Base-by-base conservation (phyloP, 2,329 filamentous ascomycete genomes). In the Cercospora canescens region DNA sequence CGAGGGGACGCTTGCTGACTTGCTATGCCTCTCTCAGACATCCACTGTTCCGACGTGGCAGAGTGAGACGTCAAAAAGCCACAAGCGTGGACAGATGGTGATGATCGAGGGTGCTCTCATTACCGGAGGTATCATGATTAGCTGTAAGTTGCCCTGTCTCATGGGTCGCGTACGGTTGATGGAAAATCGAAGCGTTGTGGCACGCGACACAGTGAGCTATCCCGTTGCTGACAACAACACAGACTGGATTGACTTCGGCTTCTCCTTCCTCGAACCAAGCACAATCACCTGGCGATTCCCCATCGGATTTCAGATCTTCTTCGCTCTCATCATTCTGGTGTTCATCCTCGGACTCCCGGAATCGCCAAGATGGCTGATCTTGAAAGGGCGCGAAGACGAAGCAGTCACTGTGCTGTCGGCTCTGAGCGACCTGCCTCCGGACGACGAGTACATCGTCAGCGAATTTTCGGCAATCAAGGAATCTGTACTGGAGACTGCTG, bases 231-330 rank as follows among this genome's bases (percentile, higher is more conserved):
- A 50, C 45, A 50, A 6, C 7, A 6, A 50, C 12, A 50, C 8
- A 50, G 45, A 84, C 74, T 84, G 82, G 82, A 82, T 83, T 67
- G 82, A 84, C 62, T 84, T 80, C 59, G 82, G 82, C 60, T 81
- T 79, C 24, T 76, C 75, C 26, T 80, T 80, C 66, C 57, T 68
- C 35, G 70, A 73, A 2, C 60, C 65, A 16, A 76, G 78, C 59
- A 77, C 78, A 8, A 70, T 82, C 8, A 75, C 76, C 14, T 86
- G 84, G 84, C 80, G 84, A 37, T 84, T 85, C 74, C 84, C 84
- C 2, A 84, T 85, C 54, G 82, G 82, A 7, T 85, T 86, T 76
- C 84, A 86, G 74, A 77, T 83, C 55, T 69, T 85, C 63, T 85
- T 85, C 69, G 84, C 80, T 45, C 21, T 84, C 11, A 72, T 85